phyloP scores from a whole-genome alignment of 2,329 filamentous ascomycete genomes.

The Colletotrichum cordylinicola region DNA sequence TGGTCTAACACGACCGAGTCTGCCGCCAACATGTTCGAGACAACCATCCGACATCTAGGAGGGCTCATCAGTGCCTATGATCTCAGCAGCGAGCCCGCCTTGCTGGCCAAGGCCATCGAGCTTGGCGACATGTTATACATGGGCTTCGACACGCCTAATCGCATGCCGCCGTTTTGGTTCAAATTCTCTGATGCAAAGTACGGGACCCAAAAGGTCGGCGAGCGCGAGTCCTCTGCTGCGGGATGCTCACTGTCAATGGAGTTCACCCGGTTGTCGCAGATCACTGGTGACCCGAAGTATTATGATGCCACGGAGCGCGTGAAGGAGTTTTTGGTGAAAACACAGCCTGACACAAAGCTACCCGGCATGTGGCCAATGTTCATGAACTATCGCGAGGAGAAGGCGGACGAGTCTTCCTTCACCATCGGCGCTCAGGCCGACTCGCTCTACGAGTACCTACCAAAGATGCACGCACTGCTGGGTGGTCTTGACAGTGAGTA shows the following conservation, averaged over 20 bases:
- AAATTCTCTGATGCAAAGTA: slow-evolving; percentile 46
- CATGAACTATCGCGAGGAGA: slow-evolving; percentile 65
- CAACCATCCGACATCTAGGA: slow-evolving; percentile 62
- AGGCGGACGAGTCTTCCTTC: slow-evolving; percentile 42
- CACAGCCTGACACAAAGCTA: slow-evolving; percentile 70
- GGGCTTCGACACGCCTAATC: slow-evolving; percentile 60
- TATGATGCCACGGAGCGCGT: slow-evolving; percentile 79
- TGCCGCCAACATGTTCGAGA: slow-evolving; percentile 67
- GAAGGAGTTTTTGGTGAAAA: slow-evolving; percentile 68
- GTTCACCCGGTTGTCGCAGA: slow-evolving; percentile 76
- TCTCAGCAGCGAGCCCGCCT: slow-evolving; percentile 48
- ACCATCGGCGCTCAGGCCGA: slow-evolving; percentile 52
- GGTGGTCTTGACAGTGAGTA: slow-evolving; percentile 71
- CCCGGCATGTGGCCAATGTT: slow-evolving; percentile 76
- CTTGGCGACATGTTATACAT: slow-evolving; percentile 59
- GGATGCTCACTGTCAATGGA: slow-evolving; percentile 74
- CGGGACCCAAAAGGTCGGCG: slow-evolving; percentile 41
- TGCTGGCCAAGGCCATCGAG: slow-evolving; percentile 58
- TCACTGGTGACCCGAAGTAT: slow-evolving; percentile 75
- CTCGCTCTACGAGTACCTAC: slow-evolving; percentile 64
- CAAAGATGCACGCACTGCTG: slow-evolving; percentile 66
- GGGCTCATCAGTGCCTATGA: slow-evolving; percentile 59
- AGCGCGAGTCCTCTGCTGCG: slow-evolving; percentile 47
- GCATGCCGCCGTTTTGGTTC: slow-evolving; percentile 53
- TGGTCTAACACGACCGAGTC: slow-evolving; percentile 52